Percentiles rank a stretch among this genome's conserved stretches.
These are phyloP conservation scores for Nannizziopsis barbatae DNA, from an alignment of 2,329 filamentous ascomycete genomes.

Conservation along the genomic window DNA sequence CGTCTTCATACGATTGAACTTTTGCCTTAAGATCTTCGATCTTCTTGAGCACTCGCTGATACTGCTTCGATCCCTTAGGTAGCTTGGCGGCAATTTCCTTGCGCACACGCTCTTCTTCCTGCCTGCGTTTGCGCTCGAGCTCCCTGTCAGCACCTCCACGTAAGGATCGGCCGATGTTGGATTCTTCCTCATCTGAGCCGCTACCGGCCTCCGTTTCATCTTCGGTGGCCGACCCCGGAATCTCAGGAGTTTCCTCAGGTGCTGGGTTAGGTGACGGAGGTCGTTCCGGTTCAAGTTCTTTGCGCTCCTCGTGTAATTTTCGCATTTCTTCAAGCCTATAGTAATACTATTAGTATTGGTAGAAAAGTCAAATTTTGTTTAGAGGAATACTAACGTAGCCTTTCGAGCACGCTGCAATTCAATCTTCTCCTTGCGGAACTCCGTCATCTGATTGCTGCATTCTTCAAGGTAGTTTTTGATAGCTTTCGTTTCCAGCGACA, in stretches of 20 bases:
- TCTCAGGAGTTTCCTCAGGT: slow-evolving; percentile 30
- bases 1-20: slow-evolving; percentile 70
- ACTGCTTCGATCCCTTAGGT: slow-evolving; percentile 76
- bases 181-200: slow-evolving; percentile 37
- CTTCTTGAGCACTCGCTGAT: slow-evolving; percentile 74
- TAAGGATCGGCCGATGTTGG: slow-evolving; percentile 44
- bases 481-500: slow-evolving; percentile 75
- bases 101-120: slow-evolving; percentile 58
- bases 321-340: slow-evolving; percentile 36
- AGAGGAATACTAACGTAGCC: slow-evolving; percentile 39
- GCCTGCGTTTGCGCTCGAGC: slow-evolving; percentile 65
- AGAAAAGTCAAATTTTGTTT: not conserved
- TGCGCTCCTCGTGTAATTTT: slow-evolving; percentile 37
- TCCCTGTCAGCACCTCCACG: slow-evolving; percentile 57
- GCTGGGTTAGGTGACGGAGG: slow-evolving; percentile 36
- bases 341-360: slow-evolving; percentile 1
- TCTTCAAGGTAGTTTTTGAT: slow-evolving; percentile 83
- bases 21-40: slow-evolving; percentile 77
- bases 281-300: slow-evolving; percentile 38
- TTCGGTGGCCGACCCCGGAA: slow-evolving; percentile 39
- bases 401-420: slow-evolving; percentile 73
- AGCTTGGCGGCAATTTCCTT: slow-evolving; percentile 55
- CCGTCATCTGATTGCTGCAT: slow-evolving; percentile 87
- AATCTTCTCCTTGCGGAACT: slow-evolving; percentile 89
- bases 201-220: slow-evolving; percentile 50